phyloP scores from a whole-genome alignment of 169 alveolate genomes.

The Cryptosporidium canis region DNA sequence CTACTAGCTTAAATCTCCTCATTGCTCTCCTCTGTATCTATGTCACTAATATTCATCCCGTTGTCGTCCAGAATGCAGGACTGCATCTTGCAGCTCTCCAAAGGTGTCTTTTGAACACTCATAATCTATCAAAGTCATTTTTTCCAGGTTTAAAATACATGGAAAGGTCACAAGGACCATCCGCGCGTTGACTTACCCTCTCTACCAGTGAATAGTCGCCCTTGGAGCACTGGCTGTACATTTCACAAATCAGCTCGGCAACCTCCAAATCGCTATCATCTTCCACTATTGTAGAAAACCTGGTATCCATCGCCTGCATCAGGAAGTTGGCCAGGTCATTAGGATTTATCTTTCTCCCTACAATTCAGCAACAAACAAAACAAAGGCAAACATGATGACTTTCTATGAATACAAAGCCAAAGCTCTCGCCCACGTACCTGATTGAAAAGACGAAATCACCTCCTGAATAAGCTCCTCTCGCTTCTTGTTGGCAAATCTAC shows the following conservation, averaged over 20 bases:
- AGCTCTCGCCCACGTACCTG: constrained; percentile 13
- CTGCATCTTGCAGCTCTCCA: constrained; percentile 59
- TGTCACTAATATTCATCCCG: constrained; percentile 49
- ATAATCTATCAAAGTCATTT: constrained; percentile 24
- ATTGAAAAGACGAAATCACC: constrained; percentile 41
- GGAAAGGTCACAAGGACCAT: neutral
- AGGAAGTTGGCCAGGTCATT: constrained; percentile 40
- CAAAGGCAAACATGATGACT: neutral
- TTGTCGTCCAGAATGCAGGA: constrained; percentile 46
- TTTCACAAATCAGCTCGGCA: constrained; percentile 45
- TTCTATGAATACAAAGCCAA: neutral
- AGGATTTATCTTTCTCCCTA: constrained; percentile 45
- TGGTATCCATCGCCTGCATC: constrained; percentile 36
- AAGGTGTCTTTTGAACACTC: constrained; percentile 30
- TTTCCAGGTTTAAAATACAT: neutral
- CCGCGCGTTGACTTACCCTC: constrained; percentile 3
- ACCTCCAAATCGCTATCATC: constrained; percentile 69
- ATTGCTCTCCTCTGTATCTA: constrained; percentile 50
- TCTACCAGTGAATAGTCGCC: constrained; percentile 42
- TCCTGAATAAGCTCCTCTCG: constrained; percentile 38
- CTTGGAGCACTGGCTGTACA: constrained; percentile 33
- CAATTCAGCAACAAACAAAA: neutral
- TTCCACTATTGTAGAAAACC: constrained; percentile 53
- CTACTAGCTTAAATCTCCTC: neutral
- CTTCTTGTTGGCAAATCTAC: constrained; percentile 46